Conservation (phyloP, 768 basidiomycete genomes). For the Collybia sordida region DNA sequence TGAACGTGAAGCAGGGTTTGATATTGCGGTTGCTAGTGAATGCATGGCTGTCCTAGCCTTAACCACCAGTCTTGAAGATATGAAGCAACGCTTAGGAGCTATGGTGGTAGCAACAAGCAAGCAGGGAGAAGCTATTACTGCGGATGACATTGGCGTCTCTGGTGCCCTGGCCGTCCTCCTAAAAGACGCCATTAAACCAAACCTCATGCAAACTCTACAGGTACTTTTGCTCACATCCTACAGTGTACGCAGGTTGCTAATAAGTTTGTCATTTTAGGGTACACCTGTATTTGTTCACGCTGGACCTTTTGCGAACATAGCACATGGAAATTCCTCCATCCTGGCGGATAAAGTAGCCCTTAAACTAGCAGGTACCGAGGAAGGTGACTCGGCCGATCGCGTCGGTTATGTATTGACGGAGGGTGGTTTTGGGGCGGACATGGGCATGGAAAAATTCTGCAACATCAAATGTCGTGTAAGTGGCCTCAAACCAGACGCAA, state of each 20-base stretch:
- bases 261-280: conserved; percentile 44
- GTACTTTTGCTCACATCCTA: conserved; percentile 25
- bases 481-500: conserved; percentile 90
- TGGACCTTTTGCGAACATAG: conserved; percentile 98
- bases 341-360: conserved; percentile 96
- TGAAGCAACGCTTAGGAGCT: conserved; percentile 87
- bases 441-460: conserved; percentile 99
- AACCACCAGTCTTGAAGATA: conserved; percentile 84
- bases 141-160: conserved; percentile 93
- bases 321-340: conserved; percentile 98
- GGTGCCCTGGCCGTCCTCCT: conserved; percentile 95
- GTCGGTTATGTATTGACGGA: conserved; percentile 97
- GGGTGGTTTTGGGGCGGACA: conserved; percentile 98
- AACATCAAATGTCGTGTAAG: conserved; percentile 98
- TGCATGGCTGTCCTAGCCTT: conserved; percentile 97
- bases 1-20: conserved; percentile 88
- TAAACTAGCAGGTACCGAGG: conserved; percentile 94
- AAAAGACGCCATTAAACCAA: conserved; percentile 99
- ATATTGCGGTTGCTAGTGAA: conserved; percentile 96
- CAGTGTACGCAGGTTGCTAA: background rate
- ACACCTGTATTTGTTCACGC: conserved; percentile 99
- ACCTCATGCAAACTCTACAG: conserved; percentile 97
- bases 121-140: conserved; percentile 88
- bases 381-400: conserved; percentile 78
- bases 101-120: conserved; percentile 98